Evolutionary conservation across 495 filamentous ascomycete species (phyloP).

Genomic region (Astrothelium subdiscretum): DNA sequence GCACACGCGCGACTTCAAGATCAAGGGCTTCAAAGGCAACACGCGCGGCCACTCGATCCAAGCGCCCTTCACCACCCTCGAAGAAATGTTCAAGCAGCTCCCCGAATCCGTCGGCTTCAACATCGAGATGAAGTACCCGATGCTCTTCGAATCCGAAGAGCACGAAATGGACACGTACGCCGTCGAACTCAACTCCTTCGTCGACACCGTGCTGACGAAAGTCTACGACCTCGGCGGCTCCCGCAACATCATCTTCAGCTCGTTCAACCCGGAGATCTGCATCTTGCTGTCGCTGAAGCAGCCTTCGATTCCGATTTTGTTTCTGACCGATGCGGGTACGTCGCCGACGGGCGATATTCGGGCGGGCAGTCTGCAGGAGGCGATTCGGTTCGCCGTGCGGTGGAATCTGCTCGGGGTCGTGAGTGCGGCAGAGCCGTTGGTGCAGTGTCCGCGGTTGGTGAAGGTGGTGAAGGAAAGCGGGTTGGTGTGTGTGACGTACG

Average conservation of each 20-base stretch:
- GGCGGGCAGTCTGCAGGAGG: slow-evolving; percentile 88
- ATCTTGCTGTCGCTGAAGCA: slow-evolving; percentile 90
- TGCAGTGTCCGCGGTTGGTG: slow-evolving; percentile 79
- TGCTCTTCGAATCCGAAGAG: slow-evolving; percentile 86
- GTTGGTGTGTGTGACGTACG: slow-evolving; percentile 93
- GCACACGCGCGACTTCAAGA: slow-evolving; percentile 88
- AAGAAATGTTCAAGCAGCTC: slow-evolving; percentile 81
- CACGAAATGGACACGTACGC: slow-evolving; percentile 97
- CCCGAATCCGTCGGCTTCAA: slow-evolving; percentile 83
- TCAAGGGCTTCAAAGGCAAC: slow-evolving; percentile 91
- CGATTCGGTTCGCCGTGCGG: slow-evolving; percentile 78
- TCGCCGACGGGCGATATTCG: slow-evolving; percentile 71
- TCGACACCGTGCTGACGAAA: slow-evolving; percentile 79
- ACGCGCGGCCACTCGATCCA: slow-evolving; percentile 88
- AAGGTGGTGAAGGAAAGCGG: slow-evolving; percentile 93
- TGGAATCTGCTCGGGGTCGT: slow-evolving; percentile 96
- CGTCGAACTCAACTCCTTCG: slow-evolving; percentile 93
- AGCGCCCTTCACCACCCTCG: slow-evolving; percentile 84
- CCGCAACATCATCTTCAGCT: slow-evolving; percentile 86
- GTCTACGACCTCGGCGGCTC: slow-evolving; percentile 66
- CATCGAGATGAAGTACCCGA: slow-evolving; percentile 98
- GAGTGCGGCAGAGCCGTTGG: slow-evolving; percentile 67
- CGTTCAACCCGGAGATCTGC: slow-evolving; percentile 95
- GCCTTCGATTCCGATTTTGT: slow-evolving; percentile 87
- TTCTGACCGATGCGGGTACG: slow-evolving; percentile 80